phyloP scores from a whole-genome alignment of 228 moss, liverwort and hornwort species.

The Sphagnum magellanicum region DNA sequence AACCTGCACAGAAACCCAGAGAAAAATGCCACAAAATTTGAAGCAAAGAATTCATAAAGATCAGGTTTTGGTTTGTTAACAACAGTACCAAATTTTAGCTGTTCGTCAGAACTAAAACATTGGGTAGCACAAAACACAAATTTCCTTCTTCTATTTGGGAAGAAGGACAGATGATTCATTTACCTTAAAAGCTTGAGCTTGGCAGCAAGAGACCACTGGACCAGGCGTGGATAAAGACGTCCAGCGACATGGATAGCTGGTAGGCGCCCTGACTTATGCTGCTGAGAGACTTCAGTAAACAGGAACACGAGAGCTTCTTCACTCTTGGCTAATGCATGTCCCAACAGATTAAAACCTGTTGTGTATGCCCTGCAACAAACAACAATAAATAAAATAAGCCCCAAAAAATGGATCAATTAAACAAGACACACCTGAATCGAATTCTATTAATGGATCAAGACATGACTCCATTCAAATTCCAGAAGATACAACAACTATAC shows the following conservation, averaged over 20 bases:
- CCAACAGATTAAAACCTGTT: neutral
- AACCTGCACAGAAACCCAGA: conserved; percentile 9
- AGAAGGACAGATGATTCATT: neutral
- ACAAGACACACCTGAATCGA: neutral
- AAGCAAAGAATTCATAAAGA: neutral
- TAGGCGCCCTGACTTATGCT: neutral
- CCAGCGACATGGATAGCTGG: conserved; percentile 14
- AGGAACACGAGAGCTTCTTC: conserved; percentile 18
- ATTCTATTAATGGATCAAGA: no score
- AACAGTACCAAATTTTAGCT: neutral
- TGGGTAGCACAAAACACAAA: neutral
- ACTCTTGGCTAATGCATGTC: conserved; percentile 10
- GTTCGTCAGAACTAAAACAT: neutral
- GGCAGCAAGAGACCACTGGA: conserved; percentile 26
- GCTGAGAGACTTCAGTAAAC: conserved; percentile 17
- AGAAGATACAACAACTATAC: no score
- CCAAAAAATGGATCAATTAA: neutral
- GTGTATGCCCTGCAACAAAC: conserved; percentile 17
- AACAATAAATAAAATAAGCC: neutral
- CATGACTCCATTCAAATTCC: no score
- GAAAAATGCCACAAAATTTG: neutral
- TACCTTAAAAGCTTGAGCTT: conserved; percentile 26
- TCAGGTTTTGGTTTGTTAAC: neutral
- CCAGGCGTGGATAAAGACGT: conserved; percentile 20
- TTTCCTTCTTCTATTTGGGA: neutral